Evolutionary conservation across 257 asterid genomes (phyloP).

Genomic region (Cordia subcordata): DNA sequence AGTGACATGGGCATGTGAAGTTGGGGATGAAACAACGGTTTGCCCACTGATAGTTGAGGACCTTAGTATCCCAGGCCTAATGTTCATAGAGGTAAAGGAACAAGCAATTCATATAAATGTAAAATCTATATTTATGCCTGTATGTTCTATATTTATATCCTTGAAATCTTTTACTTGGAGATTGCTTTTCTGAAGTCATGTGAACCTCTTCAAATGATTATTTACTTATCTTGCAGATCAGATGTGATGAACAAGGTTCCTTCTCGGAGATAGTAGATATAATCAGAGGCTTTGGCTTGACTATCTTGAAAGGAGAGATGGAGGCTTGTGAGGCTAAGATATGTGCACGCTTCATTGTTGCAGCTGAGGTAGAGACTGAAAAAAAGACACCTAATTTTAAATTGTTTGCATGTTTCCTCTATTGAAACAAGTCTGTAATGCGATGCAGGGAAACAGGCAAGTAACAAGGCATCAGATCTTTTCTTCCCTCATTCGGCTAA

Average conservation of each 20-base stretch:
- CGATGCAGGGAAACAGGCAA: constrained; percentile 43
- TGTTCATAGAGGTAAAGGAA: constrained; percentile 67
- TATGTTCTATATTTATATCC: too few relatives aligned
- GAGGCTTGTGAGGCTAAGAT: constrained; percentile 55
- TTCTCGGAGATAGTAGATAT: constrained; percentile 71
- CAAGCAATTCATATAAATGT: background rate
- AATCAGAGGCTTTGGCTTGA: constrained; percentile 68
- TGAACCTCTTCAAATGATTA: too few relatives aligned
- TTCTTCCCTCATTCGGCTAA: constrained; percentile 70
- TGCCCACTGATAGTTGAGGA: constrained; percentile 89
- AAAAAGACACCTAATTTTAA: constrained; percentile 13
- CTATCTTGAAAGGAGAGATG: constrained; percentile 68
- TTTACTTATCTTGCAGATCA: constrained; percentile 44
- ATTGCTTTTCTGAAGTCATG: too few relatives aligned
- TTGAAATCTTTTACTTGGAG: too few relatives aligned
- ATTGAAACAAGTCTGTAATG: constrained; percentile 5
- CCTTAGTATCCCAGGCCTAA: constrained; percentile 65
- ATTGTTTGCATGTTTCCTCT: constrained; percentile 4
- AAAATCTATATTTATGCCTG: background rate
- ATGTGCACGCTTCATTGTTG: constrained; percentile 77
- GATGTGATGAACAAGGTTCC: constrained; percentile 68
- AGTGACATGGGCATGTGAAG: constrained; percentile 93
- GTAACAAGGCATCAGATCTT: constrained; percentile 74
- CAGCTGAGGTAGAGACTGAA: constrained; percentile 47
- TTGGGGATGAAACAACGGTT: constrained; percentile 54